These are phyloP conservation scores for Penicillium roqueforti DNA, from an alignment of 495 filamentous ascomycete species.

Conservation along the genomic window DNA sequence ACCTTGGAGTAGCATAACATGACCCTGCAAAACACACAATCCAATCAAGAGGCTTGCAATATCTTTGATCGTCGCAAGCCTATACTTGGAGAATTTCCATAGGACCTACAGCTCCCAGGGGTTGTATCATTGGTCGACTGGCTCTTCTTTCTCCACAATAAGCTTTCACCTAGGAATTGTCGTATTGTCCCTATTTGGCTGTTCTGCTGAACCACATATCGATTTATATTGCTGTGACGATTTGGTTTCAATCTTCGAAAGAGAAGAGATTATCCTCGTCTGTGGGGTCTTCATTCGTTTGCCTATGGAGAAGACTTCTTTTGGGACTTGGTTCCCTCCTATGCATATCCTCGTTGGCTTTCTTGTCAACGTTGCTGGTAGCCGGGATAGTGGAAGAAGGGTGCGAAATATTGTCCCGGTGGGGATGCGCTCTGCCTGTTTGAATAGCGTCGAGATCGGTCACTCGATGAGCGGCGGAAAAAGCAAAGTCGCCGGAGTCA, in stretches of 20 bases:
- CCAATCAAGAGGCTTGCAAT: too few relatives aligned
- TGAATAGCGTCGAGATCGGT: slow-evolving; percentile 25
- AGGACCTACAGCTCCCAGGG: too few relatives aligned
- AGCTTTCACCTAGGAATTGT: too few relatives aligned
- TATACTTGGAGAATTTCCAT: too few relatives aligned
- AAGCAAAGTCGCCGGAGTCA: slow-evolving; percentile 33
- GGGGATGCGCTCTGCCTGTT: slow-evolving; percentile 26
- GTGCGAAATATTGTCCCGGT: slow-evolving; percentile 27
- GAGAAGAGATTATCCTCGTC: slow-evolving; percentile 1
- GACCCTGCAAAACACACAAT: too few relatives aligned
- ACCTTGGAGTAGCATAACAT: too few relatives aligned
- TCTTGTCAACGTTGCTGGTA: slow-evolving; percentile 23
- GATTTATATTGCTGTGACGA: background rate
- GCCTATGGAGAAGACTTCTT: slow-evolving; percentile 12
- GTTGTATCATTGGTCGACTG: too few relatives aligned
- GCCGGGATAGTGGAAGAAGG: slow-evolving; percentile 28
- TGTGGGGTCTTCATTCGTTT: slow-evolving; percentile 5
- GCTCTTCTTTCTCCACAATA: too few relatives aligned
- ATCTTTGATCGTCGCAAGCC: too few relatives aligned
- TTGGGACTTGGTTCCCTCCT: slow-evolving; percentile 10
- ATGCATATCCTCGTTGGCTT: slow-evolving; percentile 23
- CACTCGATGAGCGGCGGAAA: slow-evolving; percentile 23
- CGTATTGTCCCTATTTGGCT: too few relatives aligned
- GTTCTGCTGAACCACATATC: background rate
- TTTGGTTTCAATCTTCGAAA: slow-evolving; percentile 4